phyloP scores from a whole-genome alignment of 306 rosid genomes.

The Cucurbita maxima region DNA sequence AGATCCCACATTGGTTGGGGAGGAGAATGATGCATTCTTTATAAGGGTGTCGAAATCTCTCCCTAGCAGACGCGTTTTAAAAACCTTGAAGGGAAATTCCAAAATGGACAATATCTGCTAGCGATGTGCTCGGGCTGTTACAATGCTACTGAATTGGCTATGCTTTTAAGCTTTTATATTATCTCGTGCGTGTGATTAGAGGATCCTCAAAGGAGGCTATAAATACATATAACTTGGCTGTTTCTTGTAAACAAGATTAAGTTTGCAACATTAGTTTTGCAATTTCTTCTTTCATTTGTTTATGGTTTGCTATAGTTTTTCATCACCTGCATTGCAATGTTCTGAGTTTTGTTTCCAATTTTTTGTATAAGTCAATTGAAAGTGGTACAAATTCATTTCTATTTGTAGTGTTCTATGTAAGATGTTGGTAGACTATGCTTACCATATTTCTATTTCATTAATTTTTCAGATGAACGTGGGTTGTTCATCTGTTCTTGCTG shows the following conservation, averaged over 20 bases:
- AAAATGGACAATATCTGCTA: too few species aligned
- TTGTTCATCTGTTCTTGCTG: not conserved
- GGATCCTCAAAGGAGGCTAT: not conserved
- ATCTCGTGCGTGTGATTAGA: not conserved
- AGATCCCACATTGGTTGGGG: too few species aligned
- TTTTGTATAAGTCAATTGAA: not conserved
- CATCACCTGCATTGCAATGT: not conserved
- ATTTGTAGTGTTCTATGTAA: not conserved
- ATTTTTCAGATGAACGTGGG: not conserved
- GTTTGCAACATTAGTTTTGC: not conserved
- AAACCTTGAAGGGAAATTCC: too few species aligned
- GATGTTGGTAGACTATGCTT: not conserved
- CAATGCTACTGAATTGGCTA: not conserved
- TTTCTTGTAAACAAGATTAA: not conserved
- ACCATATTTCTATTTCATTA: not conserved
- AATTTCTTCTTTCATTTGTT: not conserved
- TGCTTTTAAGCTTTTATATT: not conserved
- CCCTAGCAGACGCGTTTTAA: too few species aligned
- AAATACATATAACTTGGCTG: not conserved
- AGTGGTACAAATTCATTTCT: not conserved
- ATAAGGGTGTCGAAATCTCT: too few species aligned
- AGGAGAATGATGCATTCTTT: too few species aligned
- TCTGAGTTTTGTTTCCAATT: not conserved
- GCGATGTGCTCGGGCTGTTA: too few species aligned
- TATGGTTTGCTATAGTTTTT: not conserved